These are phyloP conservation scores for Vanilla planifolia DNA, from an alignment of 106 monocot genomes.

Conservation along the genomic window DNA sequence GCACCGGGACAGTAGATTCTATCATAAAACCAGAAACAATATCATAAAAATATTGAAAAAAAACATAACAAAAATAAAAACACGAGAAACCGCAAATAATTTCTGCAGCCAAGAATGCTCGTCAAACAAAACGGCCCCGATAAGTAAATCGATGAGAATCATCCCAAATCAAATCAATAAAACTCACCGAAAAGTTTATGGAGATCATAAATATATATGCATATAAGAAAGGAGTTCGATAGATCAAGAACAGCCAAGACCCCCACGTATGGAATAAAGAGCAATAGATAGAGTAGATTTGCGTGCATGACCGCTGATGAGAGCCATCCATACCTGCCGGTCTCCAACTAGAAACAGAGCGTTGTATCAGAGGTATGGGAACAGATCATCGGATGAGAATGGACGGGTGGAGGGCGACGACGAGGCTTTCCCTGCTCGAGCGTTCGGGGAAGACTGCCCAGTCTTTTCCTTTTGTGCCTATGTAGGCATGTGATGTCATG, in stretches of 20 bases:
- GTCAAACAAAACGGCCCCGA: background rate
- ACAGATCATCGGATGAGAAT: conserved; percentile 10
- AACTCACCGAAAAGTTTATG: background rate
- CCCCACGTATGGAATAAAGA: background rate
- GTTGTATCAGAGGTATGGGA: conserved; percentile 7
- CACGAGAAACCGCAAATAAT: too few species aligned
- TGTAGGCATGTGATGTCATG: background rate
- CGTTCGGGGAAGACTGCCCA: conserved; percentile 2
- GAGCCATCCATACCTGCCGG: conserved; percentile 13
- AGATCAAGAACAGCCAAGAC: background rate
- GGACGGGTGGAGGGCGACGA: background rate
- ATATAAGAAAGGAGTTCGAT: background rate
- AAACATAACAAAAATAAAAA: background rate
- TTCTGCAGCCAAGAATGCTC: background rate
- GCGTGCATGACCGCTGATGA: conserved; percentile 1
- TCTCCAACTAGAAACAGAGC: conserved; percentile 1
- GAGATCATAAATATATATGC: background rate
- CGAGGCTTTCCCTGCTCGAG: background rate
- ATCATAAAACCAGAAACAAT: background rate
- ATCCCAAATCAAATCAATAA: background rate
- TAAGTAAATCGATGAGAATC: background rate
- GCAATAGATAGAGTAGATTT: background rate
- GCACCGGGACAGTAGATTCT: background rate
- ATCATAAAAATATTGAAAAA: background rate
- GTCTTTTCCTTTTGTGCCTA: background rate